Base-by-base conservation (phyloP, 2,329 filamentous ascomycete genomes). In the Paramyrothecium sp. region DNA sequence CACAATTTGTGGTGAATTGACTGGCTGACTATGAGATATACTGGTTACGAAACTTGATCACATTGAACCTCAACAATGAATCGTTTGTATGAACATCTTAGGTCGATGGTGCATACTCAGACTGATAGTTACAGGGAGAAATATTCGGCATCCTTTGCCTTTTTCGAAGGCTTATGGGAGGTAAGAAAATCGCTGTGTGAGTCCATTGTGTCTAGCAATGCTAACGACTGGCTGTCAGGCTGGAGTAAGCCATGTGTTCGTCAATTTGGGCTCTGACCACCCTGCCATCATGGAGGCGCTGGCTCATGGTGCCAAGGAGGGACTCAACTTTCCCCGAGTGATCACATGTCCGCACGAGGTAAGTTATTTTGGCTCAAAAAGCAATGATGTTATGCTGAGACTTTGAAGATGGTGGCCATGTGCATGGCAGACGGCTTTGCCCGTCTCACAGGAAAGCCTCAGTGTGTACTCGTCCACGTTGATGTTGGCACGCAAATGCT, bases 401-500 rank as follows among this genome's bases (percentile, higher is more conserved):
- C 20, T 30, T 48, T 48, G 3, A 60, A 91, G 85, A 92, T 92
- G 89, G 89, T 92, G 7, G 90, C 90, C 38, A 81, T 93, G 63
- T 92, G 89, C 58, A 90, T 91, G 87, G 90, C 90, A 13, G 89
- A 93, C 69, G 90, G 90, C 54, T 92, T 89, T 68, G 89, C 90
- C 38, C 83, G 88, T 44, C 72, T 90, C 20, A 90, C 87, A 3
- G 84, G 84, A 53, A 83, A 88, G 64, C 88, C 89, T 1, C 89
- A 92, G 73, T 88, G 84, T 60, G 89, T 93, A 11, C 87, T 93
- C 58, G 84, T 92, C 2, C 90, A 92, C 67, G 89, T 92, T 59
- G 89, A 93, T 61, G 90, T 92, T 19, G 90, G 90, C 23, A 93
- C 90, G 0, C 89, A 92, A 71, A 89, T 86, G 13, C 80, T 93